Base-by-base conservation (phyloP, 2,329 filamentous ascomycete species). In the Fusarium tuaranense region DNA sequence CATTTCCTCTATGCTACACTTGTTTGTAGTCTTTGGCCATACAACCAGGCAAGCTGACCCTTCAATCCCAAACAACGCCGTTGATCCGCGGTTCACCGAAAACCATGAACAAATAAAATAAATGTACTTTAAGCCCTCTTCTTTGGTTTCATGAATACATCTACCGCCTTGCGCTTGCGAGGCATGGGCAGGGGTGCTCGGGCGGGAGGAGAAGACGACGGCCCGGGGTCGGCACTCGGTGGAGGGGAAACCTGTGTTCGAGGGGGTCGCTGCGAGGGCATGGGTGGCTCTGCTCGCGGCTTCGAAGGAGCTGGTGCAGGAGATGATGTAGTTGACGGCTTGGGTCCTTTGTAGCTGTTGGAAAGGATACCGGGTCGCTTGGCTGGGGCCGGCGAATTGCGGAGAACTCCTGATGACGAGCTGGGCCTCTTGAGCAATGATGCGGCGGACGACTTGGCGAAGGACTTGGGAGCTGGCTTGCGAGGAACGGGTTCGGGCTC, bases 131-230 rank as follows among this genome's bases (percentile, higher is more conserved):
- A 79, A 16, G 62, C 67, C 62, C 76, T 77, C 78, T 85, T 88
- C 79, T 86, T 85, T 53, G 72, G 75, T 46, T 81, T 83, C 86
- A 88, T 88, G 71, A 89, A 89, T n/a, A 88, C 81, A 70, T 85
- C 85, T 6, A 86, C 84, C 1, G 81, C 78, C 75, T 87, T 87
- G 63, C 87, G 83, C 75, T 88, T 88, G 48, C 82, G 80, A 10
- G 74, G 70, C 30, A 67, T 48, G 16, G 62, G 36, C 14, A 58
- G 13, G 22, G 69, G 46, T 51, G 72, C 58, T 53, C 72, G 61
- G 48, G 68, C 27, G 30, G 78, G 73, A 25, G 80, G 77, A 30
- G 76, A 78, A 59, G 80, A 67, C 25, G 59, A 65, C 20, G 67
- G 68, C 9, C 72, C 67, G 9, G 72, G 59, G 41, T 57, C 66